Evolutionary conservation across 345 rosid species (phyloP).

Genomic region (Eucalyptus cloeziana): DNA sequence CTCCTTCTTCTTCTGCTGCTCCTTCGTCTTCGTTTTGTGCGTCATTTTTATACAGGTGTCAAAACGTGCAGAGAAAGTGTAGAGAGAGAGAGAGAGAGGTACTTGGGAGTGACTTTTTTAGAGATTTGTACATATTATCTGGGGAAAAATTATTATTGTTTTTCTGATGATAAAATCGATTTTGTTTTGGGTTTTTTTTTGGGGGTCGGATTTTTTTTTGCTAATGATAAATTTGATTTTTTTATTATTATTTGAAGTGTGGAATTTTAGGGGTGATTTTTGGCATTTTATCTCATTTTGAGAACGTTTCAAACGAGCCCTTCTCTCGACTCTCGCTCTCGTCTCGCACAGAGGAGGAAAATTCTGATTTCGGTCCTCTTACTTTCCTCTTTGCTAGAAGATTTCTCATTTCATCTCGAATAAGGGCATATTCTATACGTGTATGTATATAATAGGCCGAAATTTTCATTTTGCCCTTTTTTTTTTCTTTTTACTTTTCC

Average conservation of each 20-base stretch:
- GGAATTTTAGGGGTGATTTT: background rate
- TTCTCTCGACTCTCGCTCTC: background rate
- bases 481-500: background rate
- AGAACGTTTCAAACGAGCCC: background rate
- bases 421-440: background rate
- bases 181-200: background rate
- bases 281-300: background rate
- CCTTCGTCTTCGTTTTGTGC: background rate
- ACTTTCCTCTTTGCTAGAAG: background rate
- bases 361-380: background rate
- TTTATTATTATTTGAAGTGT: background rate
- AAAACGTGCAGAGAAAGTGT: background rate
- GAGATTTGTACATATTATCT: background rate
- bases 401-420: background rate
- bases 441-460: background rate
- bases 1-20: background rate
- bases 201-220: background rate
- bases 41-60: background rate
- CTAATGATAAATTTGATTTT: background rate
- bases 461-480: background rate
- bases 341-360: background rate
- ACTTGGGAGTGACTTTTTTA: background rate
- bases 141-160: background rate
- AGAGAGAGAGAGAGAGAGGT: background rate
- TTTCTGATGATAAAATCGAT: background rate